Evolutionary conservation across 176 grass and related monocot species (phyloP), one percentile per base, ranked within the genome.

Genomic region (Dactylis glomerata): DNA sequence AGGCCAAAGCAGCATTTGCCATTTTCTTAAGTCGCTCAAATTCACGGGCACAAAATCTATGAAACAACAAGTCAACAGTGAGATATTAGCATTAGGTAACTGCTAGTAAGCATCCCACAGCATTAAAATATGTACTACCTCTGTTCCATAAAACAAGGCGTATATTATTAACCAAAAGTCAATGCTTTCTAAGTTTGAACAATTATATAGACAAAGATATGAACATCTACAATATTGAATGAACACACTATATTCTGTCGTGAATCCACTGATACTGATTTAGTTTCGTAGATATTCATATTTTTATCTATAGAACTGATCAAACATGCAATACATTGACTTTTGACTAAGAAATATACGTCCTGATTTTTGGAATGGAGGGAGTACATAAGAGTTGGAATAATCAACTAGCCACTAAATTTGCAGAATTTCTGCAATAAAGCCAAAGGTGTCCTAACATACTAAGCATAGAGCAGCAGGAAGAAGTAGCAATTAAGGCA

Each of bases 1-100:
- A 95, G 83, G 96, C 93, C 78, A 98, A 90, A 74, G 96, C 80
- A 70, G 93, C 93, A 84, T 90, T 92, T 51, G 85, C 93, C 89
- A 89, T 95, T 88, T 92, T 92, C 72, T 95, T 98, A 68, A 82
- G 80, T 73, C 84, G 82, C 83, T 98, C 93, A 87, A 93, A 95
- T 87, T 88, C 87, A 78, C 86, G 85, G 30, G 91, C 96, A 37
- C 91, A 93, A 66, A 93, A 98, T 82, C 96, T 98, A 81, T 79
- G 54, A 83, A 47, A 89, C 61, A 72, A 69, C 3, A 86, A 73
- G 24, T 22, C 79, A 90, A 52, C 17, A 78, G 33, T 40, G 59
- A 55, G 26, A 73, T 36, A 71, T 86, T 66, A 90, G 65, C 40
- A 75, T 49, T 49, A 88, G 20, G 19, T 57, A 37, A 86, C 80